Percentiles rank a stretch among this genome's conserved stretches.
phyloP scores from a whole-genome alignment of 768 basidiomycete species.

The Steccherinum ochraceum region DNA sequence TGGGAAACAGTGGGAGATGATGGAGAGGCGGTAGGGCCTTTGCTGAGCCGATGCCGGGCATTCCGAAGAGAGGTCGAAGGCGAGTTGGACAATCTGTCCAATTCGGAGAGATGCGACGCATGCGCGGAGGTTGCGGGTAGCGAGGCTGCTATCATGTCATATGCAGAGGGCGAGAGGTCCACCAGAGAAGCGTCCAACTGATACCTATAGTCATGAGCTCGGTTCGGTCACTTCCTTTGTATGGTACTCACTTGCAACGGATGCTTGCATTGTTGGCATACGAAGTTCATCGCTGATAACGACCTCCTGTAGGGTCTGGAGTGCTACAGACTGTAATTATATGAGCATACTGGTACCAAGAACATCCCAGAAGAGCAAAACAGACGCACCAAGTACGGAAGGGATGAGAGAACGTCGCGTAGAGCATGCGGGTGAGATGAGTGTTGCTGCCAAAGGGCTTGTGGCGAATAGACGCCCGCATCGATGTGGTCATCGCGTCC shows the following conservation, averaged over 20 bases:
- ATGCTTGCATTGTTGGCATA: conserved; percentile 90
- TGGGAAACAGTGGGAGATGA: conserved; percentile 40
- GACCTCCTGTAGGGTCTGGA: too few species aligned
- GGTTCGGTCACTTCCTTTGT: not conserved
- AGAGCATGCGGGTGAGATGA: too few species aligned
- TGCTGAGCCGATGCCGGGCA: conserved; percentile 56
- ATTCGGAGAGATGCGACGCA: conserved; percentile 29
- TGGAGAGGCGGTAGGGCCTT: conserved; percentile 26
- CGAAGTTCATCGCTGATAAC: conserved; percentile 42
- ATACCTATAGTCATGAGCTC: not conserved
- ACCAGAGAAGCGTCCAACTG: conserved; percentile 89
- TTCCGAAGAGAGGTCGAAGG: conserved; percentile 46
- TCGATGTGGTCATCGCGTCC: too few species aligned
- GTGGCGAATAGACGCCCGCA: too few species aligned
- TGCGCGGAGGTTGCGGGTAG: conserved; percentile 46
- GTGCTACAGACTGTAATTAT: too few species aligned
- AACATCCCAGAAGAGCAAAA: too few species aligned
- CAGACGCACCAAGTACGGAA: too few species aligned
- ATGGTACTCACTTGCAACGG: conserved; percentile 61
- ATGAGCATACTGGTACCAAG: too few species aligned
- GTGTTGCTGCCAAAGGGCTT: too few species aligned
- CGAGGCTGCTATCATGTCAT: conserved; percentile 75
- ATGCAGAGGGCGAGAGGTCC: conserved; percentile 79
- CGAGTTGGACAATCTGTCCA: conserved; percentile 40
- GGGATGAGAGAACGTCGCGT: too few species aligned